Evolutionary conservation across 768 basidiomycete species (phyloP).

Genomic region (Strobilomyces confusus): DNA sequence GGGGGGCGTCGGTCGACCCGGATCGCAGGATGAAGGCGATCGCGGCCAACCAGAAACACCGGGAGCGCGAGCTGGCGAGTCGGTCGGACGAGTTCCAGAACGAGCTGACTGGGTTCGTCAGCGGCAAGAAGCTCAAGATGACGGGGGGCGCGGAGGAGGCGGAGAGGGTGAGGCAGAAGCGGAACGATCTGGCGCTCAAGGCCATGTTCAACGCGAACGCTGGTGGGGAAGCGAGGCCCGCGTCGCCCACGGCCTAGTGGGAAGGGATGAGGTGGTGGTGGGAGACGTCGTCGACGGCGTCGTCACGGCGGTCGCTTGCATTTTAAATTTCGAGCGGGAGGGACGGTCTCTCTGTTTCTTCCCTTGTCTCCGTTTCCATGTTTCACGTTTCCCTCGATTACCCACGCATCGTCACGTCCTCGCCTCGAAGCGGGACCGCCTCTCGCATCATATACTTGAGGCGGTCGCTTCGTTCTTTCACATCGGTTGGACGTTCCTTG

Average conservation of each 20-base stretch:
- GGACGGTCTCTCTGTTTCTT: not conserved
- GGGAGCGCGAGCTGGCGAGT: constrained; percentile 70
- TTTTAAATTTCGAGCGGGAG: not conserved
- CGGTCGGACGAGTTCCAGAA: constrained; percentile 79
- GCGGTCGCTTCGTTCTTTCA: too few relatives aligned
- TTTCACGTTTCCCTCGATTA: not conserved
- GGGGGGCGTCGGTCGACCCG: too few relatives aligned
- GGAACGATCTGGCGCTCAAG: constrained; percentile 81
- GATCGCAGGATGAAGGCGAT: too few relatives aligned
- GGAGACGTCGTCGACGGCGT: not conserved
- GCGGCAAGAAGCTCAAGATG: constrained; percentile 85
- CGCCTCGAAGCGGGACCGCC: not conserved
- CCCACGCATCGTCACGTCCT: not conserved
- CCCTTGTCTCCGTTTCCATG: not conserved
- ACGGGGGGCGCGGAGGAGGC: constrained; percentile 92
- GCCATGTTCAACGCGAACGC: constrained; percentile 70
- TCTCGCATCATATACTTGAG: too few relatives aligned
- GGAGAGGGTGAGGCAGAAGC: constrained; percentile 81
- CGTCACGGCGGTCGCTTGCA: not conserved
- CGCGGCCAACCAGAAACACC: constrained; percentile 72
- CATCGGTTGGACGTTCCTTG: too few relatives aligned
- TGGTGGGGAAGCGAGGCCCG: constrained; percentile 6
- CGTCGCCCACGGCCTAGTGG: constrained; percentile 6
- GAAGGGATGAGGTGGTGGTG: not conserved
- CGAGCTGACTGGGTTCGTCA: constrained; percentile 85